Evolutionary conservation across 73 alveolate species (phyloP), one percentile per base, ranked within the genome.

Genomic region (Blepharisma japonicum): DNA sequence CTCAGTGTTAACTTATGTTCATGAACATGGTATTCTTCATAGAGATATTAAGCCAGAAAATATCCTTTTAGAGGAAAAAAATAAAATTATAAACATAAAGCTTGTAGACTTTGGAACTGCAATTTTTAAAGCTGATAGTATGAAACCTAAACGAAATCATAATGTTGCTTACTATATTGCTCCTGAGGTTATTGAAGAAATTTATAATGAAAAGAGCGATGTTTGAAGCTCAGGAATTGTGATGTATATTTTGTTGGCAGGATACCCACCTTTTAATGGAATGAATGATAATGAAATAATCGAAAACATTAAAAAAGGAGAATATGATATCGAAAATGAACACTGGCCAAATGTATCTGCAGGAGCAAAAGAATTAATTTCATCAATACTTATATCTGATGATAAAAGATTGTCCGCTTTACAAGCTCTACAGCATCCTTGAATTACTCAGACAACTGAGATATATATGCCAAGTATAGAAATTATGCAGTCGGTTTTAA

Each of bases 31-130:
- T 38, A 89, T 92, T 46, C 86, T 89, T 49, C 98, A 92, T 78
- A 55, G 98, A 61, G 98, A 92, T 83, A 70, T 92, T 54, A 92
- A 92, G 68, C 98, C 98, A 0, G 95, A 91, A 85, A 92, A 92
- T 80, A 86, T 92, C 21, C 56, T 92, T 45, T 78, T 92, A 51
- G 96, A 89, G 70, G 53, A 48, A 56, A 71, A 46, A 3, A 80
- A 88, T 67, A 68, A 77, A 20, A 74, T 79, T 54, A 56, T 82
- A 23, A 71, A 71, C 71, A 68, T 89, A 18, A 92, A 92, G 76
- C 56, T 92, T 9, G 79, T 91, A 53, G 98, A 89, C 83, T 92
- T 92, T 83, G 98, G 96, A 14, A 87, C 86, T 51, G 84, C 98
- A 45, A 55, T 81, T 68, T 48, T 82, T 68, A 77, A n/a, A n/a